phyloP scores from a whole-genome alignment of 1,139 yeast genomes.

The Lodderomyces oxycetoniae region DNA sequence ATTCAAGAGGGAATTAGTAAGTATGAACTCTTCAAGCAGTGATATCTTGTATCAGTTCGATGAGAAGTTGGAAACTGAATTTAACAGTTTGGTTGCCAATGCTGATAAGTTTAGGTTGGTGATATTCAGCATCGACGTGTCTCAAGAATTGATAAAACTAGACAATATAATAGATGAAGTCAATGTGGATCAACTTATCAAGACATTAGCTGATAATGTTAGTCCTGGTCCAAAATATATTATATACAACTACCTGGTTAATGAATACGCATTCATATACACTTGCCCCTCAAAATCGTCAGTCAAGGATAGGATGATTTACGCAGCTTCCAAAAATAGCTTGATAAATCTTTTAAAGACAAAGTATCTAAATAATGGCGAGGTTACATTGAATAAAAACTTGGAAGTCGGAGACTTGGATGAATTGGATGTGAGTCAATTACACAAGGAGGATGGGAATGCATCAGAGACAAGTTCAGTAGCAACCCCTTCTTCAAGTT shows the following conservation, averaged over 20 bases:
- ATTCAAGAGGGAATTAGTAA: constrained; percentile 31
- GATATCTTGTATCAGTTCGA: constrained; percentile 30
- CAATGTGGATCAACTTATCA: constrained; percentile 19
- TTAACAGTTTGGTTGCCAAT: constrained; percentile 17
- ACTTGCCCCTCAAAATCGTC: constrained; percentile 89
- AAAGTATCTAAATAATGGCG: constrained; percentile 17
- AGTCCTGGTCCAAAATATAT: constrained; percentile 47
- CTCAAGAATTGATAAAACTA: constrained; percentile 26
- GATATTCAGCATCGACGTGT: constrained; percentile 30
- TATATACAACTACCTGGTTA: constrained; percentile 38
- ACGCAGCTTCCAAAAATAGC: constrained; percentile 78
- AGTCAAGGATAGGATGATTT: constrained; percentile 88
- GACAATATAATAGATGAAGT: constrained; percentile 14
- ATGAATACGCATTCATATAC: constrained; percentile 56
- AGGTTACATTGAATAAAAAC: constrained; percentile 29
- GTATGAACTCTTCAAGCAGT: constrained; percentile 22
- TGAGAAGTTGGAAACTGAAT: constrained; percentile 20
- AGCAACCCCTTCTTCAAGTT: constrained; percentile 6
- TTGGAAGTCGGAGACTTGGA: constrained; percentile 67
- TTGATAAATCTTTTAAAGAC: constrained; percentile 49
- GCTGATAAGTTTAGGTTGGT: constrained; percentile 19
- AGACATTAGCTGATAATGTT: constrained; percentile 16
- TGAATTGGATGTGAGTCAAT: constrained; percentile 49
- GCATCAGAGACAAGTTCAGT: constrained; percentile 13
- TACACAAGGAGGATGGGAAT: constrained; percentile 16